Base-by-base conservation (phyloP, 176 grass and related monocot genomes). In the Areca catechu region DNA sequence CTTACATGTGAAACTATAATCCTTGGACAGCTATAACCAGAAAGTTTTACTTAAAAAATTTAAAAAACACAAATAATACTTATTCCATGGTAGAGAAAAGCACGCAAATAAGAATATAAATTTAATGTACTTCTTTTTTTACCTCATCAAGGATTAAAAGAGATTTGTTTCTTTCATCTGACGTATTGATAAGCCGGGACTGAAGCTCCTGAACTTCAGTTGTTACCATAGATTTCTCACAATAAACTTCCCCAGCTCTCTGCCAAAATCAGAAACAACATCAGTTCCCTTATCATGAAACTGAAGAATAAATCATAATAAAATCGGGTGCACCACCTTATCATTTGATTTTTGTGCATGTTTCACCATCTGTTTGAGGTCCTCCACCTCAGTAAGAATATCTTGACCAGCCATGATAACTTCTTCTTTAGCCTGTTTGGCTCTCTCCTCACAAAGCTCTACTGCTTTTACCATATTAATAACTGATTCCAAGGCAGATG, bases 371-470 rank as follows among this genome's bases (percentile, higher is more conserved):
- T 71, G 48, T 50, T 75, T 74, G 60, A 74, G 70, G 43, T 80
- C 34, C 34, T 74, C 53, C 50, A 74, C 69, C 62, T 71, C 74
- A 21, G 58, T 50, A 64, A 55, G 54, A 69, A 70, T 69, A 63
- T 66, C 68, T 58, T 77, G 54, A 74, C 57, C 69, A 62, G 83
- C 64, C 63, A 74, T 54, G 62, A 37, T 29, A 69, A 30, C 73
- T 74, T 74, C 74, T 74, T 81, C 68, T 63, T 72, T 86, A 57
- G 69, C 69, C 56, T 43, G 70, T 77, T 53, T 56, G 43, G 65
- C 79, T 25, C 77, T 77, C 51, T 70, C 73, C 58, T 86, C 69
- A 71, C 74, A 73, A 63, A 81, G 60, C 75, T 86, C 83, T 56
- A 86, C 73, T 67, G 74, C 73, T 57, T 86, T 74, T 63, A 86